Evolutionary conservation across 2,329 filamentous ascomycete species (phyloP).

Genomic region (Grosmannia serpens): DNA sequence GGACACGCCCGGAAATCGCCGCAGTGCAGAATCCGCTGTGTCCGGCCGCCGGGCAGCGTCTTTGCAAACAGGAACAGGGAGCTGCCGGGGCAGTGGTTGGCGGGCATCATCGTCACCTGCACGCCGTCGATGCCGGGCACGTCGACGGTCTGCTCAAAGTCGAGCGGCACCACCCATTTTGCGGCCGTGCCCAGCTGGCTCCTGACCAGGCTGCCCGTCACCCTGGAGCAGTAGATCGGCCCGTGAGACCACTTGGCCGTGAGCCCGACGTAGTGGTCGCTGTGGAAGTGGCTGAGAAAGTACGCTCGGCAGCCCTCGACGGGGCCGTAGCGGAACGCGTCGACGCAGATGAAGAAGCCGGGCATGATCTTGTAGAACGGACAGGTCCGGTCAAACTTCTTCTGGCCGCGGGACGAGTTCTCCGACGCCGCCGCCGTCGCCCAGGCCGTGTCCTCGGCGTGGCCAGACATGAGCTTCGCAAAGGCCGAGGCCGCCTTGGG

Average conservation of each 20-base stretch:
- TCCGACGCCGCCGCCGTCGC: slow-evolving; percentile 73
- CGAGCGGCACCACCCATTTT: slow-evolving; percentile 72
- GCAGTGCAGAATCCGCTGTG: slow-evolving; percentile 82
- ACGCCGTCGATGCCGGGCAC: slow-evolving; percentile 75
- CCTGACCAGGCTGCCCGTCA: slow-evolving; percentile 80
- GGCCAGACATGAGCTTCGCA: slow-evolving; percentile 81
- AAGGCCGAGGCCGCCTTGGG: slow-evolving; percentile 59
- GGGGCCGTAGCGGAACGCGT: slow-evolving; percentile 90
- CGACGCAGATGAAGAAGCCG: slow-evolving; percentile 83
- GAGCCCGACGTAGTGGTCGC: slow-evolving; percentile 90
- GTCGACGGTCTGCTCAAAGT: slow-evolving; percentile 71
- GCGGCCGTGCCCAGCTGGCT: slow-evolving; percentile 77
- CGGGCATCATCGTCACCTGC: slow-evolving; percentile 84
- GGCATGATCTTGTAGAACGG: slow-evolving; percentile 99
- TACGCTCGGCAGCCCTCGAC: slow-evolving; percentile 89
- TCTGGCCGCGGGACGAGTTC: slow-evolving; percentile 66
- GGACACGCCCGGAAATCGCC: slow-evolving; percentile 91
- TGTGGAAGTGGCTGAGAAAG: slow-evolving; percentile 96
- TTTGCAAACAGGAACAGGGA: slow-evolving; percentile 92
- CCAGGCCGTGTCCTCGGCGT: slow-evolving; percentile 87
- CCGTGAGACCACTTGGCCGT: slow-evolving; percentile 84
- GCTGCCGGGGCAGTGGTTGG: slow-evolving; percentile 93
- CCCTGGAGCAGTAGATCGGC: slow-evolving; percentile 89
- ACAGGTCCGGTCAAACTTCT: slow-evolving; percentile 79
- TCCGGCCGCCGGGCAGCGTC: slow-evolving; percentile 32